phyloP scores from a whole-genome alignment of 2,329 filamentous ascomycete genomes.

The Geosmithia morbida region DNA sequence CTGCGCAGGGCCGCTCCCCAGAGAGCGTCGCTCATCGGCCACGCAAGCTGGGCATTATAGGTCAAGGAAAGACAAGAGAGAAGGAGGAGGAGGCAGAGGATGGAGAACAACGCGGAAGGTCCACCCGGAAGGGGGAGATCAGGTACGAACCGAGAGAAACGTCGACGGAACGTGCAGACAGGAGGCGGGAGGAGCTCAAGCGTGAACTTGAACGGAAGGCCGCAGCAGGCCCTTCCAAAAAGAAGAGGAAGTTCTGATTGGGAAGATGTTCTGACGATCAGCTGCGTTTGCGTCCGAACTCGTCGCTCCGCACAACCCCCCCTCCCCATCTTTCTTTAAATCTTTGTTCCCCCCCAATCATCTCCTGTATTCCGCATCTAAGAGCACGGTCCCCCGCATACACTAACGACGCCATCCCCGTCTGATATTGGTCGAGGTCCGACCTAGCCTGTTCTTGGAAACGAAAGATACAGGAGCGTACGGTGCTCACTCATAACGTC shows the following conservation, averaged over 20 bases:
- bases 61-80: conserved; percentile 9
- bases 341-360: too few relatives aligned
- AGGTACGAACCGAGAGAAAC: conserved; percentile 22
- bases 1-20: neutral
- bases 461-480: too few relatives aligned
- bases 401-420: too few relatives aligned
- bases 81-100: conserved; percentile 2
- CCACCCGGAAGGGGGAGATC: conserved; percentile 4
- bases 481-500: too few relatives aligned
- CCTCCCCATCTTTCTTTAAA: too few relatives aligned
- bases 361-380: too few relatives aligned
- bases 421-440: too few relatives aligned
- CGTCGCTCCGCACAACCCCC: too few relatives aligned
- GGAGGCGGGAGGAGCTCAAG: conserved; percentile 35
- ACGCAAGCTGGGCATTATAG: conserved; percentile 19
- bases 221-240: conserved; percentile 33
- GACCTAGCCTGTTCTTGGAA: too few relatives aligned
- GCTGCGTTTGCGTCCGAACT: too few relatives aligned
- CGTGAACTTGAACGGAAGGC: conserved; percentile 34
- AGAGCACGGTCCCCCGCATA: too few relatives aligned
- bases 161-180: conserved; percentile 30
- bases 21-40: conserved; percentile 1
- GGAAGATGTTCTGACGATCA: neutral
- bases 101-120: conserved; percentile 5
- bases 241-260: conserved; percentile 38